phyloP scores from a whole-genome alignment of 345 rosid genomes.

The Eucalyptus melliodora region DNA sequence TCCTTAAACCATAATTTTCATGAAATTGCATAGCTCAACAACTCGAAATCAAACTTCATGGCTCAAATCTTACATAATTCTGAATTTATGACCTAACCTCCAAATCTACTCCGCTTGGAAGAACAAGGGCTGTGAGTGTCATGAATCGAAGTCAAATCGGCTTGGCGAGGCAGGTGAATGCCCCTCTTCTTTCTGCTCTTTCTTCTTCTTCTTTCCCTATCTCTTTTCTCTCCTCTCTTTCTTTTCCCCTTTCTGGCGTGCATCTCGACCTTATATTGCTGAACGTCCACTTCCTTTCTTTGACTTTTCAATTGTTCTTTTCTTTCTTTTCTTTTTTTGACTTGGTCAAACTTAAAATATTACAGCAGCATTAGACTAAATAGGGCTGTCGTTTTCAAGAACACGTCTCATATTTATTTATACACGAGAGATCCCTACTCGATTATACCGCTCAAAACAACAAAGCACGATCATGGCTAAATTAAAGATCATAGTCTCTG shows the following conservation, averaged over 20 bases:
- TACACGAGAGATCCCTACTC: neutral
- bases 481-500: constrained; percentile 4
- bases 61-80: neutral
- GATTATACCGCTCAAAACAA: neutral
- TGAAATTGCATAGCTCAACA: neutral
- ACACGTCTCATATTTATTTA: neutral
- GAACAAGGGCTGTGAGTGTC: too few relatives aligned
- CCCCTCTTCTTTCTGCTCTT: too few relatives aligned
- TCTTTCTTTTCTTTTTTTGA: too few relatives aligned
- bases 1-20: neutral
- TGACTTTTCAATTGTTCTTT: neutral
- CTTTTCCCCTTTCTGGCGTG: neutral
- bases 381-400: neutral
- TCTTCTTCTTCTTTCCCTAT: neutral
- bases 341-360: too few relatives aligned
- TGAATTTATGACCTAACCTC: too few relatives aligned
- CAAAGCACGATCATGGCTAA: neutral
- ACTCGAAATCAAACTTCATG: neutral
- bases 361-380: neutral
- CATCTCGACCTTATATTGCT: neutral
- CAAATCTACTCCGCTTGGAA: too few relatives aligned
- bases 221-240: neutral
- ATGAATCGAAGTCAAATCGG: too few relatives aligned
- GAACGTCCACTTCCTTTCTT: neutral
- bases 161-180: too few relatives aligned